Conservation (phyloP, 2,329 filamentous ascomycete species). For the Diaporthe velutina region DNA sequence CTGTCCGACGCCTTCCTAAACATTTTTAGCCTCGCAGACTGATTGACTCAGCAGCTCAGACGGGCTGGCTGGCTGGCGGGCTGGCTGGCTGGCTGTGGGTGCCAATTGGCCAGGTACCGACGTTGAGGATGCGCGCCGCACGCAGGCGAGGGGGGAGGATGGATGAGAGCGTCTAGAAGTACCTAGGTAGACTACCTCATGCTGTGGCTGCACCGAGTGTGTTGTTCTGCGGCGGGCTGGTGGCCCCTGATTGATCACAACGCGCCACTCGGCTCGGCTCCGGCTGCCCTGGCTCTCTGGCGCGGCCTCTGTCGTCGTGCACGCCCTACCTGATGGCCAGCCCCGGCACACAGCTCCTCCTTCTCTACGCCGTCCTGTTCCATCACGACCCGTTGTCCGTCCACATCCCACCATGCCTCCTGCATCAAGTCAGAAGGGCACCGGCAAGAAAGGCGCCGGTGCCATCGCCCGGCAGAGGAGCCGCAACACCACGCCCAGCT, state of each 20-base stretch:
- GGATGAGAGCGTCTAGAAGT: no score
- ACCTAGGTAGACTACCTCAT: no score
- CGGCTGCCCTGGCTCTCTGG: neutral
- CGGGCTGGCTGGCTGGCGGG: neutral
- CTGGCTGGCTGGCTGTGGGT: no score
- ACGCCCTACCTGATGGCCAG: neutral
- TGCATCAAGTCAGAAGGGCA: constrained; percentile 70
- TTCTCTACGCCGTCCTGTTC: neutral
- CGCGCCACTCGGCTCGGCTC: constrained; percentile 17
- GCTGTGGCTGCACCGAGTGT: neutral
- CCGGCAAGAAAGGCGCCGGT: constrained; percentile 74
- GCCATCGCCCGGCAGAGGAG: constrained; percentile 75
- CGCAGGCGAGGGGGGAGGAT: no score
- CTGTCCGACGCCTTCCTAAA: no score
- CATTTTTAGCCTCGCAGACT: no score
- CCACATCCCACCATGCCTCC: constrained; percentile 64
- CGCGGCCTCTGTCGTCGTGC: neutral
- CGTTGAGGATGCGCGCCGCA: neutral
- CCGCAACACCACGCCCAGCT: constrained; percentile 82
- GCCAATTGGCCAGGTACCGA: neutral
- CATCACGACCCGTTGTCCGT: neutral
- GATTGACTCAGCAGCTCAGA: no score
- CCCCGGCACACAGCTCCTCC: neutral
- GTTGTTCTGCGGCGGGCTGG: no score
- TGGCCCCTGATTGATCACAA: neutral